Evolutionary conservation across 2,329 filamentous ascomycete genomes (phyloP).

Genomic region (Ophiostoma ips): DNA sequence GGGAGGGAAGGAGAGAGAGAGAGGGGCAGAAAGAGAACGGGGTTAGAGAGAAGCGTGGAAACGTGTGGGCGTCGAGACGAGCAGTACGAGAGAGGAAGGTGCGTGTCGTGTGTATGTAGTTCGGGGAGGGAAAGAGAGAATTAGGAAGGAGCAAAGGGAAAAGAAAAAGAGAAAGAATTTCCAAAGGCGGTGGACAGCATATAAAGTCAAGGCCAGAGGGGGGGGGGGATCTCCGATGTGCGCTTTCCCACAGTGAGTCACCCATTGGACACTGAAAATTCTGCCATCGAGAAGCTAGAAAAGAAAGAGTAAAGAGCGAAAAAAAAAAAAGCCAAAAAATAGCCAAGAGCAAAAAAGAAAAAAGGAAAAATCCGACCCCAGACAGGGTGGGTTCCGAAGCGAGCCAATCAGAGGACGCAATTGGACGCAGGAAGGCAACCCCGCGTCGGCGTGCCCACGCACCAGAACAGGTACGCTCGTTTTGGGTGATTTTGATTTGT

Average conservation of each 20-base stretch:
- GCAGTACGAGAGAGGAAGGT: background rate
- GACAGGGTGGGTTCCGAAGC: background rate
- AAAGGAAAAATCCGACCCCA: background rate
- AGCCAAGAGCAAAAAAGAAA: background rate
- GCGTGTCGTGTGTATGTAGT: background rate
- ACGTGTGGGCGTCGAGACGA: no score
- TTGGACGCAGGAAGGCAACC: background rate
- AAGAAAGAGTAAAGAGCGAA: background rate
- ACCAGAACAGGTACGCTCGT: background rate
- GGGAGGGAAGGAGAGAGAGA: background rate
- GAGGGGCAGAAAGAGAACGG: no score
- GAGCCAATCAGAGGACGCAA: background rate
- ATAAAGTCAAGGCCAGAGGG: background rate
- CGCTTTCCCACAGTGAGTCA: constrained; percentile 12
- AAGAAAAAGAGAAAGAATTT: background rate
- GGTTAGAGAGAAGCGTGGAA: no score
- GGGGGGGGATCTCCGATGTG: constrained; percentile 9
- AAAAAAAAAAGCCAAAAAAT: background rate
- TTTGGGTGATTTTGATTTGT: no score
- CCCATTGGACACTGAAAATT: constrained; percentile 14
- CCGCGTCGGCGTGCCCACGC: background rate
- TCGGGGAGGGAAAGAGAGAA: background rate
- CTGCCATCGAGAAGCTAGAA: background rate
- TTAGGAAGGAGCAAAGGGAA: background rate
- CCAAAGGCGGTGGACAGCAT: constrained; percentile 1